phyloP scores from a whole-genome alignment of 2,329 filamentous ascomycete genomes.

The Rhytidhysteron rufulum region DNA sequence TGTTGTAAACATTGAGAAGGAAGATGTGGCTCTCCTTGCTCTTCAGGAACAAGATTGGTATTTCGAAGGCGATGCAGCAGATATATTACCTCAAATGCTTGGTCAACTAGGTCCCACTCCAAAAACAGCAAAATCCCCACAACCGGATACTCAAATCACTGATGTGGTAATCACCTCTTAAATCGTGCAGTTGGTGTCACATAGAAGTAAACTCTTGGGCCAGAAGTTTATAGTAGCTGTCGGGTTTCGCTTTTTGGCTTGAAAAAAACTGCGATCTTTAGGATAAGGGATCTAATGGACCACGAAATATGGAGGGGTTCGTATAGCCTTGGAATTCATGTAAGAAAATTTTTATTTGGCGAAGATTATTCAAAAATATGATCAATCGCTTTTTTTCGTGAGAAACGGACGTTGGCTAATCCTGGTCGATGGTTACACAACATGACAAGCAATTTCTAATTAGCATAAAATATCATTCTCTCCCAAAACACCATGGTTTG shows the following conservation, averaged over 20 bases:
- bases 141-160: background rate
- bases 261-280: background rate
- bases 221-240: background rate
- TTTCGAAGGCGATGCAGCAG: conserved; percentile 57
- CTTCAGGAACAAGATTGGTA: conserved; percentile 53
- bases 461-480: too few species aligned
- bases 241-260: background rate
- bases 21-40: conserved; percentile 14
- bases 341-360: too few species aligned
- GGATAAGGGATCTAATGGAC: too few species aligned
- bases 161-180: background rate
- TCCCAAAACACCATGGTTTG: too few species aligned
- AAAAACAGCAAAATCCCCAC: background rate
- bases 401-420: too few species aligned
- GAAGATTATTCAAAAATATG: too few species aligned
- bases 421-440: too few species aligned
- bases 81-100: conserved; percentile 50
- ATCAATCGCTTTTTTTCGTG: too few species aligned
- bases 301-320: too few species aligned
- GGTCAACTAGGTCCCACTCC: conserved; percentile 4
- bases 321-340: too few species aligned
- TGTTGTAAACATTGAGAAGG: conserved; percentile 16
- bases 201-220: background rate
- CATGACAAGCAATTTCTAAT: too few species aligned
- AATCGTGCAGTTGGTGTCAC: background rate